Conservation (phyloP, 1,284 basidiomycete genomes). For the Marasmius tenuissimus region DNA sequence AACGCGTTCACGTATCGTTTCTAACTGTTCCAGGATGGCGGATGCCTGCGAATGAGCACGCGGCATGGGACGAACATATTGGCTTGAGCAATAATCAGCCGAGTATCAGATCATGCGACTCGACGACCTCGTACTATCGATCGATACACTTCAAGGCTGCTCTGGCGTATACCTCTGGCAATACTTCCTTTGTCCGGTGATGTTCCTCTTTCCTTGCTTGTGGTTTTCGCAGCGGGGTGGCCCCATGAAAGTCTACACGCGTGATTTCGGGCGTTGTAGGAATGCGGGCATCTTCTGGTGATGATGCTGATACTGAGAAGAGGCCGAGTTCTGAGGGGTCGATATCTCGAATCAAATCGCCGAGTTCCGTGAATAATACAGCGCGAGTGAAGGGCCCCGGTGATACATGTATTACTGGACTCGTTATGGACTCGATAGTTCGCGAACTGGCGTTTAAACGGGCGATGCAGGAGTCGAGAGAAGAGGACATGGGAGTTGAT, state of each 20-base stretch:
- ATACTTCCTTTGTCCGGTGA: slow-evolving; percentile 45
- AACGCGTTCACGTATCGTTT: slow-evolving; percentile 53
- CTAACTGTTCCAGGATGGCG: slow-evolving; percentile 53
- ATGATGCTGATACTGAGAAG: slow-evolving; percentile 38
- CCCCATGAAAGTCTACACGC: slow-evolving; percentile 64
- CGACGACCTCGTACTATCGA: slow-evolving; percentile 54
- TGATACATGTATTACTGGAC: slow-evolving; percentile 14
- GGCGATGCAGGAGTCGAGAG: slow-evolving; percentile 46
- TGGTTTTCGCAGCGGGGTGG: slow-evolving; percentile 64
- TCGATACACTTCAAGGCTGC: slow-evolving; percentile 75
- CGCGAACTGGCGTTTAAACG: slow-evolving; percentile 36
- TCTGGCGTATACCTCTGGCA: slow-evolving; percentile 72
- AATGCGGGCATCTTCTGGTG: slow-evolving; percentile 33
- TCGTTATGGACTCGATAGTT: slow-evolving; percentile 33
- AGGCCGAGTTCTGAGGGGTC: slow-evolving; percentile 75
- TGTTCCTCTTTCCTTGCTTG: slow-evolving; percentile 40
- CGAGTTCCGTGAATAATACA: slow-evolving; percentile 58
- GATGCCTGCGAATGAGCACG: slow-evolving; percentile 59
- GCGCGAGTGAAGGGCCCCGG: slow-evolving; percentile 53
- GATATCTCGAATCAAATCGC: slow-evolving; percentile 74
- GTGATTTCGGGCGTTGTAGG: slow-evolving; percentile 43
- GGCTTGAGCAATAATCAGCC: slow-evolving; percentile 33
- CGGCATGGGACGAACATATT: slow-evolving; percentile 70
- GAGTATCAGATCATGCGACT: not conserved
- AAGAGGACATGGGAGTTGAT: slow-evolving; percentile 25